Percentiles rank a stretch among this genome's conserved stretches.
Conservation (phyloP, 2,329 filamentous ascomycete genomes). For the Aspergillus candidus region DNA sequence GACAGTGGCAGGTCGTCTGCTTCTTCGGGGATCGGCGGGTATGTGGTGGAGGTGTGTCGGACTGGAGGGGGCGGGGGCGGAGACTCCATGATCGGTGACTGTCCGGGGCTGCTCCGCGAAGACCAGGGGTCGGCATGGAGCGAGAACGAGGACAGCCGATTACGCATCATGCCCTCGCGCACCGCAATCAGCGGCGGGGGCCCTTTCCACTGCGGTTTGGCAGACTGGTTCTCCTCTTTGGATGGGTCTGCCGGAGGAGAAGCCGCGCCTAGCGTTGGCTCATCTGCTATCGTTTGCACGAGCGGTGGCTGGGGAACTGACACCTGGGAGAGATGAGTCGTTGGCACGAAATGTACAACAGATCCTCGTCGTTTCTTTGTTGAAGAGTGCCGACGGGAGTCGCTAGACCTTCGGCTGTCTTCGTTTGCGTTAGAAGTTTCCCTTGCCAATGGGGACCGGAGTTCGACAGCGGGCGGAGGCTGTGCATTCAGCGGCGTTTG, state of each 20-base stretch:
- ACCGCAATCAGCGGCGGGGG: slow-evolving; percentile 48
- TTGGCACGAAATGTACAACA: slow-evolving; percentile 1
- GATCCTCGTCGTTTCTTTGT: slow-evolving; percentile 10
- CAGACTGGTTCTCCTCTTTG: slow-evolving; percentile 12
- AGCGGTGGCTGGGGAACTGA: slow-evolving; percentile 5
- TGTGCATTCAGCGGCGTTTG: slow-evolving; percentile 54
- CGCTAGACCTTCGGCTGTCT: slow-evolving; percentile 10
- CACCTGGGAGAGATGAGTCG: slow-evolving; percentile 1
- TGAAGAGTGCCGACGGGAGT: slow-evolving; percentile 6
- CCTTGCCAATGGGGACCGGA: slow-evolving; percentile 8
- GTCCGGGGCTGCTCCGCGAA: slow-evolving; percentile 22
- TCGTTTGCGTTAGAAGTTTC: slow-evolving; percentile 11
- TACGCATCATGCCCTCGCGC: slow-evolving; percentile 47
- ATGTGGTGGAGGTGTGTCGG: slow-evolving; percentile 13
- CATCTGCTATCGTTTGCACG: slow-evolving; percentile 1
- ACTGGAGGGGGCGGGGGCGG: background rate
- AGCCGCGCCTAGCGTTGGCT: slow-evolving; percentile 12
- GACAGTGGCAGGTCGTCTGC: slow-evolving; percentile 68
- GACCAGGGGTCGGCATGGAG: slow-evolving; percentile 27
- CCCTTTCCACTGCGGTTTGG: slow-evolving; percentile 21
- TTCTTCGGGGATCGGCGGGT: slow-evolving; percentile 21
- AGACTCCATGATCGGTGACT: slow-evolving; percentile 18
- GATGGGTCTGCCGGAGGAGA: slow-evolving; percentile 9
- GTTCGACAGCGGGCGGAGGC: slow-evolving; percentile 34
- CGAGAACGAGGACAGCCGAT: slow-evolving; percentile 32